Base-by-base conservation (phyloP, 768 basidiomycete species). In the Atractiella rhizophila region DNA sequence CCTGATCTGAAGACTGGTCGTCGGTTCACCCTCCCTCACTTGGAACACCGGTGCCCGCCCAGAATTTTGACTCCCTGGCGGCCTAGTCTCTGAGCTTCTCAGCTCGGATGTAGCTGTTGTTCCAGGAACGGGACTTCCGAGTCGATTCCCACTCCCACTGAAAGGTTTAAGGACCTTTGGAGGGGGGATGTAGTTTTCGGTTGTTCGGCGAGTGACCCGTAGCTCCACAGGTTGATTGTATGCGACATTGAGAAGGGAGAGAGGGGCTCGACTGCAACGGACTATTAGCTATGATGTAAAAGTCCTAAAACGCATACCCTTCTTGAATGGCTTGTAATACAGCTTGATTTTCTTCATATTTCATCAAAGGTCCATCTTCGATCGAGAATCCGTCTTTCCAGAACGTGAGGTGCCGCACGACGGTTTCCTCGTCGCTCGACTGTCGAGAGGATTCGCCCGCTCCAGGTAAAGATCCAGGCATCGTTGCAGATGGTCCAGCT, bases 321-420 rank as follows among this genome's bases (percentile, higher is more conserved):
- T 72, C 59, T 48, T 81, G 72, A 47, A 94, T 77, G 44, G 79
- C 73, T 1, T 64, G 63, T 6, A 96, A 62, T 10, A 82, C 59
- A 39, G 67, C 65, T 30, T 69, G 64, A 48, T 83, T 72, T 15
- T 85, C 71, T 42, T 78, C 75, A 55, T 91, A 91, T 18, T 67
- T 63, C 68, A 78, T 68, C 40, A 96, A 62, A 24, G 74, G 73
- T 5, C 83, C 81, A 47, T 83, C 80, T 53, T 91, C 80, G 33
- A 96, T 68, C 35, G 73, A 73, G 59, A 91, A 94, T 0, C 91
- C 91, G 45, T 94, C 69, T 29, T 73, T 67, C 88, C 88, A 96
- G 61, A 96, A 79, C 0, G 76, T 85, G 31, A 96, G 62, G 41
- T 69, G 66, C 8, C 88, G 72, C 35, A 73, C 68, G 0, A 65